Conservation (phyloP, 1,139 yeast genomes). For the Candida sanyaensis region DNA sequence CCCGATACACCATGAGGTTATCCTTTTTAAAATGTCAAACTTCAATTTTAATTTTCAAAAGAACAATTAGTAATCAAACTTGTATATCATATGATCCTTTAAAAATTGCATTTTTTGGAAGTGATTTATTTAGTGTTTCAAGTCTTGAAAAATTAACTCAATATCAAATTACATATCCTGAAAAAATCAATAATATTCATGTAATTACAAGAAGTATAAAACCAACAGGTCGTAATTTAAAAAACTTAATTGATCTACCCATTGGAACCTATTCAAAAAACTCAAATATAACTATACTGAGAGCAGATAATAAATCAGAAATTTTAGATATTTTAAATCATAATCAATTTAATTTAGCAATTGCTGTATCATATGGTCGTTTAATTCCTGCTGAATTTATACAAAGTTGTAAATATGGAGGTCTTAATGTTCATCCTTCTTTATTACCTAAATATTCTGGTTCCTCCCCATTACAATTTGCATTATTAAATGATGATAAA, state of each 20-base stretch:
- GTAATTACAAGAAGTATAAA: conserved; percentile 71
- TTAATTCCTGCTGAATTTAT: conserved; percentile 70
- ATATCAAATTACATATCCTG: conserved; percentile 27
- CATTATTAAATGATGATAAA: conserved; percentile 63
- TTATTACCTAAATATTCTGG: conserved; percentile 83
- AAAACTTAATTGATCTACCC: conserved; percentile 52
- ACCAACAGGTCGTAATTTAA: conserved; percentile 66
- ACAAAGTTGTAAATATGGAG: conserved; percentile 53
- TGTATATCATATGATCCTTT: conserved; percentile 10
- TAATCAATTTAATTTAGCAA: conserved; percentile 56
- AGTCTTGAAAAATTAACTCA: conserved; percentile 52
- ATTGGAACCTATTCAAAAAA: conserved; percentile 46
- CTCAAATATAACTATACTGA: conserved; percentile 35
- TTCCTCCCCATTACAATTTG: conserved; percentile 85
- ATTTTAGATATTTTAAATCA: conserved; percentile 34
- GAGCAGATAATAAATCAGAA: conserved; percentile 64
- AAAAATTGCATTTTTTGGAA: conserved; percentile 72
- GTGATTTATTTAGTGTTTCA: conserved; percentile 70
- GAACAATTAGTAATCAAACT: background rate
- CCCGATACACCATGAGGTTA: too few species aligned
- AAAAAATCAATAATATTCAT: conserved; percentile 37
- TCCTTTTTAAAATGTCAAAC: too few species aligned
- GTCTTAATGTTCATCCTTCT: conserved; percentile 92
- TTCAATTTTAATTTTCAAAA: background rate
- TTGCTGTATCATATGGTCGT: conserved; percentile 89